These are phyloP conservation scores for Colletotrichum sp. DNA, from an alignment of 2,329 filamentous ascomycete genomes.

Conservation along the genomic window DNA sequence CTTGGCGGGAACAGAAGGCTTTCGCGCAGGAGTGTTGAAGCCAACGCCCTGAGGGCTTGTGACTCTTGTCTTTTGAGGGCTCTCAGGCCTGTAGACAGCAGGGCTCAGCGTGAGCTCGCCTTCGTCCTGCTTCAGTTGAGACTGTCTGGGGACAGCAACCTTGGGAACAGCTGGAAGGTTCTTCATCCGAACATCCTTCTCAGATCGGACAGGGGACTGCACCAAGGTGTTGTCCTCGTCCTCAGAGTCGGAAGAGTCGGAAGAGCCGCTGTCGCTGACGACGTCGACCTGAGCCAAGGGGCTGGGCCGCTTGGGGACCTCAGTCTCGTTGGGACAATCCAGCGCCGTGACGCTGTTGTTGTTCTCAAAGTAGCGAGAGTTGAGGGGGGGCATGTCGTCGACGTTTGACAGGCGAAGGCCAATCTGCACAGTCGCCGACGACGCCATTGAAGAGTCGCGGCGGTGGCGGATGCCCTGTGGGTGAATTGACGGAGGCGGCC, in stretches of 20 bases:
- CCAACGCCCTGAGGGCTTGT: conserved; percentile 50
- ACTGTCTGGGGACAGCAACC: neutral
- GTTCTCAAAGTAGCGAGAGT: conserved; percentile 33
- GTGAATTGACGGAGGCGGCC: conserved; percentile 19
- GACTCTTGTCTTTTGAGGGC: conserved; percentile 37
- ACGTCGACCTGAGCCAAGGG: conserved; percentile 29
- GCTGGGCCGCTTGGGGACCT: conserved; percentile 30
- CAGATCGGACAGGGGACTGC: conserved; percentile 22
- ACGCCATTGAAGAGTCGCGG: conserved; percentile 66
- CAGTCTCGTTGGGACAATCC: conserved; percentile 32
- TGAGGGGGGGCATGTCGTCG: conserved; percentile 50
- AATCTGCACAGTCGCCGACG: conserved; percentile 74
- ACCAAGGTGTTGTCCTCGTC: conserved; percentile 14
- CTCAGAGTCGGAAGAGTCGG: conserved; percentile 27
- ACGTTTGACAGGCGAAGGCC: conserved; percentile 70
- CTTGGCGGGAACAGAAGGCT: neutral
- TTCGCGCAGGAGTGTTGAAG: conserved; percentile 31
- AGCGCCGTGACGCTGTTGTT: conserved; percentile 43
- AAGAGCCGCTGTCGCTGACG: neutral
- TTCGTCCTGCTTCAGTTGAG: conserved; percentile 18
- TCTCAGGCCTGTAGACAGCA: conserved; percentile 55
- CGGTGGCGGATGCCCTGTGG: conserved; percentile 47
- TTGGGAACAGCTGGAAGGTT: conserved; percentile 42
- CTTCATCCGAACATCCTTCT: conserved; percentile 39
- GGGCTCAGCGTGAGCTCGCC: conserved; percentile 51